Evolutionary conservation across 805 yeast species (phyloP), one percentile per base, ranked within the genome.

Genomic region (Grigorovia transvaalensis): DNA sequence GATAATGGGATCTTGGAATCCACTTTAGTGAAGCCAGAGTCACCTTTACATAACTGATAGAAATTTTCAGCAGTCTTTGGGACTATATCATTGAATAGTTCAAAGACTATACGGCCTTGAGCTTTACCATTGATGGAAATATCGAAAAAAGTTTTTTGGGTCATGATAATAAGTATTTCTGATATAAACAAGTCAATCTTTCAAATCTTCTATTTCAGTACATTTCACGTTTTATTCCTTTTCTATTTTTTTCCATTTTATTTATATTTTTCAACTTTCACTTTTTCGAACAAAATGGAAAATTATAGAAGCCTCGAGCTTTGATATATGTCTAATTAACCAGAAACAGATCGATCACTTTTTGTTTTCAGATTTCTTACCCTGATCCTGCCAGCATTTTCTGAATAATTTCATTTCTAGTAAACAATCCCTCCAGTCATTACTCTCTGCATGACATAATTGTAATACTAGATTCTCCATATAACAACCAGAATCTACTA

Each of bases 51-150:
- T 52, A 91, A 72, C 4, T 91, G 88, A 54, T 88, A 77, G 75
- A 90, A 90, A 71, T 90, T 90, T 62, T 87, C 96, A 11, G 91
- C 85, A 0, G 96, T 88, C 65, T 81, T 84, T 50, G 96, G 96
- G 12, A 85, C 95, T 33, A 84, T 76, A 57, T 82, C 88, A 53
- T 73, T 69, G 71, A 71, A 83, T 51, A 91, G 74, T 65, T 88
- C 89, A 65, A 91, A 82, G 12, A 83, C 84, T 45, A 86, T 76
- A 61, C 95, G 80, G 40, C 97, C 97, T 52, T 77, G 75, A 4
- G 79, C 72, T 52, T 72, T 75, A 23, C 79, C 85, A 49, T 85
- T 91, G 57, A 88, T 81, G 8, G 90, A 70, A 58, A 91, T 75
- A 62, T 91, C 96, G 58, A 91, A 83, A 65, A 68, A 89, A 15